Base-by-base conservation (phyloP, 306 rosid genomes). In the Castanospermum australe region DNA sequence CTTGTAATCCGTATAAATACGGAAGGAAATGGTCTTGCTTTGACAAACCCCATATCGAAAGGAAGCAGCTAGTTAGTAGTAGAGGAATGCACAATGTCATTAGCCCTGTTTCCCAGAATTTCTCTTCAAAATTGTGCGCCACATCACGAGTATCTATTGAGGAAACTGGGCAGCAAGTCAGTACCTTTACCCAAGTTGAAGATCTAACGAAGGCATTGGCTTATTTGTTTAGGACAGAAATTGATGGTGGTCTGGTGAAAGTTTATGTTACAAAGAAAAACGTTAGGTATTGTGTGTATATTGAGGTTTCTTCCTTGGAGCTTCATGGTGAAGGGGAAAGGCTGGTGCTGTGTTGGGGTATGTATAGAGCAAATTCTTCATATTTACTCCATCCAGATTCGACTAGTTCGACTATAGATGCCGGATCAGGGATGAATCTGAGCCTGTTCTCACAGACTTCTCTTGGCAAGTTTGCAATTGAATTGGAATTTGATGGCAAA, bases 191-290 rank as follows among this genome's bases (percentile, higher is more conserved):
- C 56, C 69, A 81, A 76, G 75, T 63, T 50, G 82, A 85, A 83
- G 87, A 81, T 21, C 67, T 61, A 8, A 73, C 59, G 15, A 87
- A 72, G 84, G 83, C 84, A 28, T 84, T 84, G 79, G 64, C 83
- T 44, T 95, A 85, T 83, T 68, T 88, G 77, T 95, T 92, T 50
- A 87, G 99, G 84, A 91, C 98, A 24, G 97, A 92, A 74, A 78
- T 42, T 47, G 92, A 89, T 71, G 92, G 88, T 12, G 94, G 89
- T 70, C 79, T 73, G 86, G 94, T 95, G 13, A 87, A 76, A 61
- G 97, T 88, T 72, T 79, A 73, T 82, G 98, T 95, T 28, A 67
- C 84, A 64, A 90, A 90, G 85, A 82, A 71, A 33, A 79, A 69
- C 14, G 85, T 55, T 61, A 81, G 75, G 67, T 92, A 80, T 84